phyloP scores from a whole-genome alignment of 441 rosid genomes.

The Hura crepitans region DNA sequence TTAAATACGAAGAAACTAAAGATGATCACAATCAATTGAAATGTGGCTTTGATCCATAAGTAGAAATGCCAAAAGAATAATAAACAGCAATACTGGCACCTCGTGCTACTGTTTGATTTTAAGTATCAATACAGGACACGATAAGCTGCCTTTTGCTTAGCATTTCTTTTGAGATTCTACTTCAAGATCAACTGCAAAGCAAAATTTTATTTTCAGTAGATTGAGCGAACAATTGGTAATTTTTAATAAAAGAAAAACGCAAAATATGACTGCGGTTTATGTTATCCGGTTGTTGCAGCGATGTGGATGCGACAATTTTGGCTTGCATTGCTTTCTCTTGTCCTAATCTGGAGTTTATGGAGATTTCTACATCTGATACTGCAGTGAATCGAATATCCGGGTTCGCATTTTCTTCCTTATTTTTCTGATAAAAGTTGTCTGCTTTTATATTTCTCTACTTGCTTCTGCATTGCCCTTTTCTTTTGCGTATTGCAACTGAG shows the following conservation, averaged over 20 bases:
- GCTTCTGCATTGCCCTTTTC: neutral
- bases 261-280: neutral
- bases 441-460: neutral
- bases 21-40: neutral
- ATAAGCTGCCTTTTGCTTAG: neutral
- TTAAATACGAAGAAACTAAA: neutral
- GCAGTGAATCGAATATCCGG: conserved; percentile 77
- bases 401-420: conserved; percentile 34
- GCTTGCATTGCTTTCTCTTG: conserved; percentile 95
- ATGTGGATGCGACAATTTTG: conserved; percentile 74
- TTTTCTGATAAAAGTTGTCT: neutral
- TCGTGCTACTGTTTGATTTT: conserved; percentile 17
- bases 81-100: neutral
- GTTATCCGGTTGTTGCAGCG: conserved; percentile 49
- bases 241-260: neutral
- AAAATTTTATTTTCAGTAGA: neutral
- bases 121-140: conserved; percentile 14
- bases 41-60: conserved; percentile 4
- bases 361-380: conserved; percentile 46
- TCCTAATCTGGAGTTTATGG: conserved; percentile 74
- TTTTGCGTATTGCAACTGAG: neutral
- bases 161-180: neutral
- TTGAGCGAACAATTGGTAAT: neutral
- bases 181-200: neutral
- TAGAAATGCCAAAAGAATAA: neutral